phyloP scores from a whole-genome alignment of 179 eudicot species.

The Carnegiea gigantea region DNA sequence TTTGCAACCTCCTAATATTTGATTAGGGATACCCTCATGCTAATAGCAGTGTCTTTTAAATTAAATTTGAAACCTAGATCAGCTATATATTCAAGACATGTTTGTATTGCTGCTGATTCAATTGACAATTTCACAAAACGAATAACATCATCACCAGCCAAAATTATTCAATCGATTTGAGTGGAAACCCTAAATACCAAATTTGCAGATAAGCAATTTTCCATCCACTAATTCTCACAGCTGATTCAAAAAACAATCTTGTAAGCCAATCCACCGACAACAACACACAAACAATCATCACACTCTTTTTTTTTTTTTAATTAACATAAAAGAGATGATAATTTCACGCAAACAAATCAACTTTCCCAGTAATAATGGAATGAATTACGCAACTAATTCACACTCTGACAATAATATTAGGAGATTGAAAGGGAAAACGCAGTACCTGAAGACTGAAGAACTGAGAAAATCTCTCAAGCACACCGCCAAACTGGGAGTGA shows the following conservation, averaged over 20 bases:
- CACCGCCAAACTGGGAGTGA: background rate
- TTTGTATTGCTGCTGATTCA: no score
- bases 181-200: background rate
- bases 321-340: background rate
- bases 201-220: background rate
- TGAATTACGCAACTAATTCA: background rate
- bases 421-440: background rate
- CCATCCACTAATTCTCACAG: background rate
- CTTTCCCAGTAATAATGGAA: background rate
- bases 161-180: background rate
- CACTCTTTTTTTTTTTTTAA: background rate
- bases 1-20: no score
- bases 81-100: no score
- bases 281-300: background rate
- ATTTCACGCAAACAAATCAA: background rate
- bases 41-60: background rate
- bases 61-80: background rate
- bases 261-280: background rate
- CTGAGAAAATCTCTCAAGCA: background rate
- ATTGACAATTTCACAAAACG: no score
- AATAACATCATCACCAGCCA: no score
- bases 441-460: background rate
- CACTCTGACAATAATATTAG: background rate
- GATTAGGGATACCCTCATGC: background rate
- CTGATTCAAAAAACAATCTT: background rate